Base-by-base conservation (phyloP, 2,329 filamentous ascomycete genomes). In the Pestalotiopsis sp. region DNA sequence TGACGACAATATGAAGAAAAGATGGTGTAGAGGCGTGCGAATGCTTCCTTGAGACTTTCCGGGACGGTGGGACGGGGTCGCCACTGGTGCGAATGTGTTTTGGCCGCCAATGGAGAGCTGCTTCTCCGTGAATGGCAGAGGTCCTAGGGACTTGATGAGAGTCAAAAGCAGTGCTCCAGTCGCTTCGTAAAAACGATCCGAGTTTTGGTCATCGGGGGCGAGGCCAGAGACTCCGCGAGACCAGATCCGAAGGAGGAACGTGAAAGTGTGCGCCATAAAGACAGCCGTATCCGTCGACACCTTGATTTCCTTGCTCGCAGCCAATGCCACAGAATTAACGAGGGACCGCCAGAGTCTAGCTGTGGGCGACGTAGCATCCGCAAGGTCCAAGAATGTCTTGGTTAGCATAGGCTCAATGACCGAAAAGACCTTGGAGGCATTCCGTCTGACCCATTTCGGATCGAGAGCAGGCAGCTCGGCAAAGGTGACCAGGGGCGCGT, bases 391-490 rank as follows among this genome's bases (percentile, higher is more conserved):
- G 63, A 93, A 89, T 64, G 85, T 86, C 66, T 81, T 84, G 78
- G 89, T 87, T 3, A 94, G 78, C 22, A 90, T 82, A 10, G 89
- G 85, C 4, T 82, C 82, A 7, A 90, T 85, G 9, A 91, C 81
- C 3, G 85, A 78, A 40, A 97, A 86, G 4, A 98, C 85, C 57
- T 84, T 85, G 1, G 82, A 76, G 4, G 91, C 82, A 69, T 93
- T 93, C 68, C 88, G 91, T 65, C 95, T 88, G 13, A 97, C 84
- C 96, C 96, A 99, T 82, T 92, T 94, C 4, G 92, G 85, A 74
- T 98, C 94, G 6, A 98, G 82, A 6, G 90, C 83, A 5, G 94
- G 92, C n/a, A 99, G 83, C 68, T 98, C 94, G n/a, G 90, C 88
- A 0, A 90, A 85, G 64, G 84, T 86, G 65, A 89, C 80, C 39